Percentiles rank a stretch among this genome's conserved stretches.
phyloP scores from a whole-genome alignment of 257 asterid genomes.

The Salvia hispanica region DNA sequence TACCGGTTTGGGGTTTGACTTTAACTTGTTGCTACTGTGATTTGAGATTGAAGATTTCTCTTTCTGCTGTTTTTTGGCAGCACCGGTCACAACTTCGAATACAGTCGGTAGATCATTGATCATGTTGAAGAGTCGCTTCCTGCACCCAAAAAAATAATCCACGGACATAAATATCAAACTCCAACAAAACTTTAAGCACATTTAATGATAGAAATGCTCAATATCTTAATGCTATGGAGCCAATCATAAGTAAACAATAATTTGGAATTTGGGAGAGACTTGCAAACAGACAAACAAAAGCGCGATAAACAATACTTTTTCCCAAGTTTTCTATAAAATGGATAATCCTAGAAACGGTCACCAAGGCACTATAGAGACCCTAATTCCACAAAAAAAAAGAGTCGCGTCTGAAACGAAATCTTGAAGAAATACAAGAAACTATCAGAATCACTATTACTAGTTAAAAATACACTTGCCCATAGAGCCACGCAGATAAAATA shows the following conservation, averaged over 20 bases:
- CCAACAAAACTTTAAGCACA: conserved; percentile 10
- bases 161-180: conserved; percentile 11
- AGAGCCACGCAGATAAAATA: background rate
- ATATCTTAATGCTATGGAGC: conserved; percentile 1
- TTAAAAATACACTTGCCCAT: background rate
- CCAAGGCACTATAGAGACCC: background rate
- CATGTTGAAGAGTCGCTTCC: conserved; percentile 79
- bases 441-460: background rate
- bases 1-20: conserved; percentile 62
- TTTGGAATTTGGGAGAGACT: background rate
- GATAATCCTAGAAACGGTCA: background rate
- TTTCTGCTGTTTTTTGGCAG: conserved; percentile 58
- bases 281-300: background rate
- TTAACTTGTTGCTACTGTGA: conserved; percentile 55
- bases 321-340: background rate
- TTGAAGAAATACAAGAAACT: background rate
- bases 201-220: background rate
- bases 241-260: conserved; percentile 7
- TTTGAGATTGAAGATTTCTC: conserved; percentile 62
- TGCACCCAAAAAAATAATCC: conserved; percentile 34
- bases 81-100: conserved; percentile 74
- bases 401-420: background rate
- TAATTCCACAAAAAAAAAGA: background rate
- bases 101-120: conserved; percentile 77
- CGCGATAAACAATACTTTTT: background rate